Evolutionary conservation across 768 basidiomycete genomes (phyloP), one percentile per base, ranked within the genome.

Genomic region (Vararia minispora): DNA sequence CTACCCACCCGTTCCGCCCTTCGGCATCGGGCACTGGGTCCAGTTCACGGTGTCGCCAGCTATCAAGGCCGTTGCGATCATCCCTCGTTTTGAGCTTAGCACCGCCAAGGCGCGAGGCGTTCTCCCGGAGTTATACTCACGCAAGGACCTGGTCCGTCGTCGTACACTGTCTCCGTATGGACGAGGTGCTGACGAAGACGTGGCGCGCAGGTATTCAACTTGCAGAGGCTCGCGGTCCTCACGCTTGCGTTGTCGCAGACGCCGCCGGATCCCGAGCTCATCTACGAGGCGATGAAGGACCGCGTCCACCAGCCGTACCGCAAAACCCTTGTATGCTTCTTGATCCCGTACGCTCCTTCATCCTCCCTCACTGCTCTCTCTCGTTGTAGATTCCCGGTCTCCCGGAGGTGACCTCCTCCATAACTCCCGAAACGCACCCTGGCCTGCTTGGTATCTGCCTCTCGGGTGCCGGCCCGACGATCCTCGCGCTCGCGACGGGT

Each of bases 281-380:
- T 98, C 41, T 98, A 94, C 58, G 94, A 98, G 56, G 94, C 94
- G 2, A 98, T 98, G 95, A 94, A 97, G 54, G 95, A 99, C 61
- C 78, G 86, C 37, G 73, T 99, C 11, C 95, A 99, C 57, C 95
- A 99, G 56, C 95, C 95, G 1, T 98, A 97, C 57, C 79, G 95
- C 22, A 89, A 81, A 59, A 58, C 68, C 20, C 68, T 99, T 41
- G 91, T 91, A 55, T 28, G 82, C 64, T 3, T 35, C 30, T 33
- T 20, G 34, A 27, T 38, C 42, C 18, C 23, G 32, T 23, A 35
- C 28, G 6, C 41, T 27, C 6, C 13, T 16, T 32, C 43, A 25
- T 24, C 13, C 22, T 36, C 29, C 8, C 12, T 18, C 27, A 35
- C 17, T 18, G 27, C 24, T 22, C 37, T 36, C 30, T 14, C 33